Conservation (phyloP, 805 yeast genomes). For the Pichia membranifaciens region DNA sequence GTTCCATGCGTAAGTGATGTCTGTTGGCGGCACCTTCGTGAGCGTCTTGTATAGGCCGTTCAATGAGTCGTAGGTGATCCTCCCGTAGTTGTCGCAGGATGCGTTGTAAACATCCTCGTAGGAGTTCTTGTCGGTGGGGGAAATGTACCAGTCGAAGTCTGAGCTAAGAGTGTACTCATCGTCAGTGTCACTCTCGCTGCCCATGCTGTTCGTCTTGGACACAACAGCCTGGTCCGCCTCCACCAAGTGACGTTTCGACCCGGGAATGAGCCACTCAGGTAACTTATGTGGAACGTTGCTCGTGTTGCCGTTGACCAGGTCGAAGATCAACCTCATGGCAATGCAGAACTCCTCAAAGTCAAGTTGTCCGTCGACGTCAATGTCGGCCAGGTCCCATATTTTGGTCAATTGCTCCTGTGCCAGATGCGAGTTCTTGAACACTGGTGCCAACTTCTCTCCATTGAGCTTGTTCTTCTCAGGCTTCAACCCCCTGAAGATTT, state of each 20-base stretch:
- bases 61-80: constrained; percentile 69
- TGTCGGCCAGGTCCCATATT: constrained; percentile 90
- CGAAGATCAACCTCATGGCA: constrained; percentile 93
- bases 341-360: constrained; percentile 98
- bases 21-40: constrained; percentile 71
- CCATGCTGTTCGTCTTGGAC: constrained; percentile 23
- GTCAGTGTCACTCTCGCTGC: constrained; percentile 43
- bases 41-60: constrained; percentile 64
- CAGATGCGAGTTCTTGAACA: constrained; percentile 83
- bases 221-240: constrained; percentile 72
- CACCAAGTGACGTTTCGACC: constrained; percentile 76
- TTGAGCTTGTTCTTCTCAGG: constrained; percentile 75
- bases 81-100: constrained; percentile 72
- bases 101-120: constrained; percentile 75
- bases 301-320: constrained; percentile 67
- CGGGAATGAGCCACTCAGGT: constrained; percentile 92
- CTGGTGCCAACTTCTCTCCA: constrained; percentile 81
- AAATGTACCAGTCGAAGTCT: constrained; percentile 93
- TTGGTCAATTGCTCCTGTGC: constrained; percentile 69
- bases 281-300: constrained; percentile 59
- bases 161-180: constrained; percentile 58
- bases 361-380: constrained; percentile 83
- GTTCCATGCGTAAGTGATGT: constrained; percentile 89
- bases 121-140: constrained; percentile 75
- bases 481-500: constrained; percentile 83